phyloP scores from a whole-genome alignment of 441 rosid genomes.

The Geranium incanum region DNA sequence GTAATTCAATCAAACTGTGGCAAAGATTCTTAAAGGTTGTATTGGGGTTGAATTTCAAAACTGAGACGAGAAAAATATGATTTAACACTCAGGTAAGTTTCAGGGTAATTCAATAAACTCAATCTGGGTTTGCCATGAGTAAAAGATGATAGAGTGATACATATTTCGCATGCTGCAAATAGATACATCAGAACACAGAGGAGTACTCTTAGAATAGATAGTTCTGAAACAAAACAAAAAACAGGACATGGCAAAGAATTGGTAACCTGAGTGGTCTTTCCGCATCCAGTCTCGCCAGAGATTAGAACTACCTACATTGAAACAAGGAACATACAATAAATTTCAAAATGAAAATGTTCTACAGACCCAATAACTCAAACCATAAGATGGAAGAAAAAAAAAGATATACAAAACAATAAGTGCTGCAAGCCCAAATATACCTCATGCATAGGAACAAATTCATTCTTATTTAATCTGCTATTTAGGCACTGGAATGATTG shows the following conservation, averaged over 20 bases:
- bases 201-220: slow-evolving; percentile 6
- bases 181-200: neutral
- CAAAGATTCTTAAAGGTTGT: neutral
- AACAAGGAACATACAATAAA: slow-evolving; percentile 19
- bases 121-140: neutral
- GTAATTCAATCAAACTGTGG: neutral
- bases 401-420: neutral
- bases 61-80: neutral
- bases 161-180: neutral
- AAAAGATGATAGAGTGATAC: neutral
- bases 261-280: slow-evolving; percentile 96
- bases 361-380: slow-evolving; percentile 4
- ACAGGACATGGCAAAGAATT: slow-evolving; percentile 17
- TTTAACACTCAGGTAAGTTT: neutral
- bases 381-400: neutral
- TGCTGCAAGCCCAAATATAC: neutral
- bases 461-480: neutral
- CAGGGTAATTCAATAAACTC: neutral
- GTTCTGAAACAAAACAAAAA: slow-evolving; percentile 14
- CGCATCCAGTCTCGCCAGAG: slow-evolving; percentile 96
- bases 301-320: slow-evolving; percentile 68
- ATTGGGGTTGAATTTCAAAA: neutral
- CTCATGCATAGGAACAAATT: neutral
- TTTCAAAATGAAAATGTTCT: neutral
- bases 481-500: slow-evolving; percentile 1